Evolutionary conservation across 495 filamentous ascomycete genomes (phyloP).

Genomic region (Collariella sp.): DNA sequence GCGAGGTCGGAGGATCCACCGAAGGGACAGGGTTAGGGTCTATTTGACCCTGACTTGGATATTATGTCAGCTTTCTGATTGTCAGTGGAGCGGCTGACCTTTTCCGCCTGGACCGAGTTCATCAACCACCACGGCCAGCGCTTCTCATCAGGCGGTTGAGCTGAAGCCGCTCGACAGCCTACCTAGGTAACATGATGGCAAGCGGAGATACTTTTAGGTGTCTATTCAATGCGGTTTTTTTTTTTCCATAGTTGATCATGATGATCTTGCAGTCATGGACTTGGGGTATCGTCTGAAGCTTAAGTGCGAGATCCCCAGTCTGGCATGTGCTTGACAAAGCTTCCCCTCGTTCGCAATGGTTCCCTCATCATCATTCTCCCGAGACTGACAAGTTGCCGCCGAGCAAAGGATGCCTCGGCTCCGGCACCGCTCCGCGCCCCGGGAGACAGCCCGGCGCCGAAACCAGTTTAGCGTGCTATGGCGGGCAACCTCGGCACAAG

Average conservation of each 20-base stretch:
- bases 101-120: conserved; percentile 1
- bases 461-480: conserved; percentile 3
- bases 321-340: no score
- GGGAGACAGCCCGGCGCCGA: neutral
- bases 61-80: neutral
- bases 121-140: neutral
- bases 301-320: no score
- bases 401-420: conserved; percentile 2
- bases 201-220: no score
- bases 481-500: conserved; percentile 18
- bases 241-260: no score
- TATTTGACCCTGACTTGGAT: neutral
- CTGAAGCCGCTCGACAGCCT: no score
- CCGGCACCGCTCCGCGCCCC: neutral
- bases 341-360: neutral
- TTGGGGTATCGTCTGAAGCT: neutral
- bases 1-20: conserved; percentile 5
- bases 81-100: conserved; percentile 3
- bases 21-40: conserved; percentile 2
- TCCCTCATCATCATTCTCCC: neutral
- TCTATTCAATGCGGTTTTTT: no score
- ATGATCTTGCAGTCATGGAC: neutral
- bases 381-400: neutral
- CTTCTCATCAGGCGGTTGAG: no score
- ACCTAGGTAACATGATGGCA: no score